These are phyloP conservation scores for Exophiala mesophila DNA, from an alignment of 2,329 filamentous ascomycete genomes.

Conservation along the genomic window DNA sequence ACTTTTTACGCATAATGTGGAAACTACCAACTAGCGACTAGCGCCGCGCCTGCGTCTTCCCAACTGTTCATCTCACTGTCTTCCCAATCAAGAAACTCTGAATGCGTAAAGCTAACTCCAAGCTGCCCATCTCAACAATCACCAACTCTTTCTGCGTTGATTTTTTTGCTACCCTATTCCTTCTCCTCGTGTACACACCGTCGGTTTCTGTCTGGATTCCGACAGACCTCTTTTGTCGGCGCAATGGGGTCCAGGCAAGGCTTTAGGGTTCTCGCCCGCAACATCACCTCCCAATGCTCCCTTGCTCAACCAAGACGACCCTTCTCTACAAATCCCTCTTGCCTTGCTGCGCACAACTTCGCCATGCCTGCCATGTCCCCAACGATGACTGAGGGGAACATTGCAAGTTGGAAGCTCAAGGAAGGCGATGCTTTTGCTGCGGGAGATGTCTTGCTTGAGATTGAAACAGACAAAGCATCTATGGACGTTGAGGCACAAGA, in stretches of 20 bases:
- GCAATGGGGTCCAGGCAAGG: slow-evolving; percentile 25
- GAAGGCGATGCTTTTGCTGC: slow-evolving; percentile 76
- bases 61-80: too few species aligned
- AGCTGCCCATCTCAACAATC: neutral
- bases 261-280: slow-evolving; percentile 22
- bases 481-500: slow-evolving; percentile 95
- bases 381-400: slow-evolving; percentile 92
- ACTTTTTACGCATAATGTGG: too few species aligned
- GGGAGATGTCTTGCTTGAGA: slow-evolving; percentile 83
- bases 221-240: too few species aligned
- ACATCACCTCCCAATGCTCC: slow-evolving; percentile 20
- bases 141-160: neutral
- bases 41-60: too few species aligned
- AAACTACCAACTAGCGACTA: too few species aligned
- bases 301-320: slow-evolving; percentile 18
- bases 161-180: neutral
- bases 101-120: neutral
- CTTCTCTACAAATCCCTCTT: slow-evolving; percentile 18
- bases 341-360: slow-evolving; percentile 74
- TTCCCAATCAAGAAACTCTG: neutral
- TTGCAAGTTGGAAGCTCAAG: slow-evolving; percentile 78
- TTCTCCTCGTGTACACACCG: too few species aligned
- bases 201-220: too few species aligned
- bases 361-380: slow-evolving; percentile 87
- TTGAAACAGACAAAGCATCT: slow-evolving; percentile 89